Conservation (phyloP, 139 green algal species). For the Microglena sp. region DNA sequence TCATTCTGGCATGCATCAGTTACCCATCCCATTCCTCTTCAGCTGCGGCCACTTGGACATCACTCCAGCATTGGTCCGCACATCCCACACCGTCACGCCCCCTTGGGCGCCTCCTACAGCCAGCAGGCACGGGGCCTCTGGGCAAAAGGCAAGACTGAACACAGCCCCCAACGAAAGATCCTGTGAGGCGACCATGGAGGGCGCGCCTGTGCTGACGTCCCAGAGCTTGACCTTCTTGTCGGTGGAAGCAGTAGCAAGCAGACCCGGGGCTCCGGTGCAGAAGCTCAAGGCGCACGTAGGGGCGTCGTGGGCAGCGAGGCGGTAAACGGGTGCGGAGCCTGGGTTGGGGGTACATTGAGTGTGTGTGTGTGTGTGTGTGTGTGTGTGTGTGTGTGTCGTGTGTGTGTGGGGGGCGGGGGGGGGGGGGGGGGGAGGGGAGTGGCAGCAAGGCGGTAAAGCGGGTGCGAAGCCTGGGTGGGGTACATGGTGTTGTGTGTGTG, state of each 20-base stretch:
- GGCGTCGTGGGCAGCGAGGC: constrained; percentile 74
- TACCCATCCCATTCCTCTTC: constrained; percentile 4
- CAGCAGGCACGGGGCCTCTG: constrained; percentile 55
- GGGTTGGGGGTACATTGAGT: constrained; percentile 10
- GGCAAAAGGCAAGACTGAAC: constrained; percentile 60
- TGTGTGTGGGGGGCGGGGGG: too few species aligned
- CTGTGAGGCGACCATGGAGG: constrained; percentile 53
- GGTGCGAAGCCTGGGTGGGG: too few species aligned
- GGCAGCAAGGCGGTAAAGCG: not conserved
- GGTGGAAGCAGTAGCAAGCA: constrained; percentile 82
- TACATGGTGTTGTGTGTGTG: too few species aligned
- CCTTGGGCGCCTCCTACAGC: constrained; percentile 78
- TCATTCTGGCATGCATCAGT: too few species aligned
- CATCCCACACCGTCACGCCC: constrained; percentile 75
- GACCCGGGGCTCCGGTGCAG: constrained; percentile 41
- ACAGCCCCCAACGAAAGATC: constrained; percentile 69
- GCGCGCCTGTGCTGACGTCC: constrained; percentile 49
- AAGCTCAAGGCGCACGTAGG: constrained; percentile 65
- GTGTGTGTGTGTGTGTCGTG: not conserved
- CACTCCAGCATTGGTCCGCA: constrained; percentile 29
- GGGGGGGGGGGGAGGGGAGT: not conserved
- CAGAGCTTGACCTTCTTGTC: constrained; percentile 94
- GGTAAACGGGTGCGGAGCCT: constrained; percentile 52
- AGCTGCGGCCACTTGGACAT: constrained; percentile 25
- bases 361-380: not conserved